phyloP scores from a whole-genome alignment of 2,329 filamentous ascomycete species.

The Cryphonectria carpinicola region DNA sequence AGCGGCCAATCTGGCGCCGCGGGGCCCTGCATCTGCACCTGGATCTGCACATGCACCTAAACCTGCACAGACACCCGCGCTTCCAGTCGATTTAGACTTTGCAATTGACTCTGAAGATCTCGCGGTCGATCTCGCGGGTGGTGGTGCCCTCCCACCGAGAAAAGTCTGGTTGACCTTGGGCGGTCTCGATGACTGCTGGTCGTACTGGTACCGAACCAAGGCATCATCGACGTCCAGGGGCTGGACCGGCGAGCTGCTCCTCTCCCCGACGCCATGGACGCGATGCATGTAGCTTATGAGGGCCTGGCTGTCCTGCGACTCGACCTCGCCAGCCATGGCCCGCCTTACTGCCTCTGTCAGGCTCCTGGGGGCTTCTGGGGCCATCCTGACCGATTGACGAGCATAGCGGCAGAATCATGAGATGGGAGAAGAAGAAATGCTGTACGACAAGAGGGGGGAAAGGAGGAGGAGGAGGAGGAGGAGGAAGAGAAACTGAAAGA shows the following conservation, averaged over 20 bases:
- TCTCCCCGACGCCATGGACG: slow-evolving; percentile 42
- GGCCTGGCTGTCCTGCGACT: slow-evolving; percentile 51
- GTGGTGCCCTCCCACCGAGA: neutral
- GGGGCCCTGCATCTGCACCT: neutral
- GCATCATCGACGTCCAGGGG: slow-evolving; percentile 11
- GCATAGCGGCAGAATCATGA: slow-evolving; percentile 22
- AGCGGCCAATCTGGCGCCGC: neutral
- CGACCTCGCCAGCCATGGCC: slow-evolving; percentile 38
- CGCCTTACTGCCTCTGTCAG: slow-evolving; percentile 36
- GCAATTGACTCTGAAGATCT: neutral
- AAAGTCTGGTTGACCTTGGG: slow-evolving; percentile 22
- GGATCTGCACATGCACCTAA: neutral
- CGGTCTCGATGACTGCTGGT: slow-evolving; percentile 13
- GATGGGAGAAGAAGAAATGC: neutral
- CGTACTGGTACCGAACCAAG: neutral
- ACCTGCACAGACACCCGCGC: neutral
- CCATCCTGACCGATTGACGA: slow-evolving; percentile 22
- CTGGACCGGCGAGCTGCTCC: slow-evolving; percentile 24
- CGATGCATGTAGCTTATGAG: slow-evolving; percentile 44
- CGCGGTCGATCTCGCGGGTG: neutral
- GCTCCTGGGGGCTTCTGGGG: slow-evolving; percentile 30
- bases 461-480: neutral
- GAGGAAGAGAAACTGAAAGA: neutral
- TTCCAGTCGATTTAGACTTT: neutral
- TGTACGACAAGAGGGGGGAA: neutral